Base-by-base conservation (phyloP, 306 rosid genomes). In the Nissolia schottii region DNA sequence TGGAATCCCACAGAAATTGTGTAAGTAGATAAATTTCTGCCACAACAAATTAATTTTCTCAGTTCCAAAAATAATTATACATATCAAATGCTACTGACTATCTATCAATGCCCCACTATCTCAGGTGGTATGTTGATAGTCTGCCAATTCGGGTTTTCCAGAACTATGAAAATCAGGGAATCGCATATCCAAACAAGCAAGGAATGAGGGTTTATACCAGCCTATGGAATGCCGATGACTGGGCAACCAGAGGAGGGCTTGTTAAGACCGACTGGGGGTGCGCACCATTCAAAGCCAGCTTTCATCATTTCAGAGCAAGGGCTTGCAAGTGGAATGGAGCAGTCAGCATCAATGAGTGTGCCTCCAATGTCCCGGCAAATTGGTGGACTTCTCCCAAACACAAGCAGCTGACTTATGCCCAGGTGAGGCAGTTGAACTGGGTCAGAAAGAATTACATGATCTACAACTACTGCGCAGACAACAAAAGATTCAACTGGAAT, bases 221-320 rank as follows among this genome's bases (percentile, higher is more conserved):
- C 78, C 71, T 92, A 68, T 92, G 93, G 96, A 83, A 92, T 34
- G 93, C 87, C 5, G 93, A 89, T 54, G 66, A 87, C 78, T 89
- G 96, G 97, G 93, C 92, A 78, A 92, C 93, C 1, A 81, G 89
- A 83, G 96, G 96, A 0, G 93, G 96, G 34, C 85, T 81, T 6
- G 83, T 57, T 8, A 86, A 92, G 83, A 87, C 80, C 3, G 61
- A 89, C 77, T 87, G 93, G 96, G 66, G 40, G 0, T 4, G 23
- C 9, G 82, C 96, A 6, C 96, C 93, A 15, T 92, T 89, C 82
- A 71, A 5, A 1, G 93, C 86, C 28, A 67, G 77, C 15, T 58
- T 84, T 40, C 79, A 67, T 11, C 78, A 63, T 35, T 89, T 92
- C 61, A 82, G 97, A 72, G 88, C 87, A 57, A 82, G 88, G 67